Conservation (phyloP, 2,329 filamentous ascomycete genomes). For the Hypomyces rosellus region DNA sequence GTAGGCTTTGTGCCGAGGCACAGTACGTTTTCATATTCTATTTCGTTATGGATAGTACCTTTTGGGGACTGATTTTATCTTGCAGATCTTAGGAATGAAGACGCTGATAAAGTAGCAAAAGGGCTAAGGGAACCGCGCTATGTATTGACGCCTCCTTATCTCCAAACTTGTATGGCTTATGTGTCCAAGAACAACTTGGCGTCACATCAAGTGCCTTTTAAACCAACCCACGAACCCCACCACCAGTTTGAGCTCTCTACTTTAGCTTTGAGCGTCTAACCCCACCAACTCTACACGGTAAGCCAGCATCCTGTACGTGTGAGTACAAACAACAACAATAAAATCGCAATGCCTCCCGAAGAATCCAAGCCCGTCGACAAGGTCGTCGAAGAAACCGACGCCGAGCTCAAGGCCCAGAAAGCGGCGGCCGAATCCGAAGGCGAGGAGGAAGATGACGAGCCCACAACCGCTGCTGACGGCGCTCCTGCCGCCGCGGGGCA, state of each 20-base stretch:
- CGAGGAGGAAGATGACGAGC: constrained; percentile 41
- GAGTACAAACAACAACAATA: background rate
- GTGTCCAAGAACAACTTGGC: too few relatives aligned
- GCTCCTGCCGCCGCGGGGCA: constrained; percentile 20
- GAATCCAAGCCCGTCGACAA: constrained; percentile 58
- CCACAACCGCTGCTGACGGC: constrained; percentile 30
- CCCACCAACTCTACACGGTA: constrained; percentile 7
- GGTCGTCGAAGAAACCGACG: constrained; percentile 41
- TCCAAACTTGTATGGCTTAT: too few relatives aligned
- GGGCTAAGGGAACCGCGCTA: too few relatives aligned
- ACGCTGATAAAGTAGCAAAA: too few relatives aligned
- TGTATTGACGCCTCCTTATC: too few relatives aligned
- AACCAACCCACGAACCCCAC: constrained; percentile 6
- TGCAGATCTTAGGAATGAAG: too few relatives aligned
- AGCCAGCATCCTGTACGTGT: background rate
- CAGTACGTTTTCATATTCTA: too few relatives aligned
- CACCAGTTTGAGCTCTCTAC: background rate
- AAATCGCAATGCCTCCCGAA: constrained; percentile 41
- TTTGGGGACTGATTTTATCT: too few relatives aligned
- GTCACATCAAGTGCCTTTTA: too few relatives aligned
- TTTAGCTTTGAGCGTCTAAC: background rate
- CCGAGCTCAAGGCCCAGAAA: constrained; percentile 40
- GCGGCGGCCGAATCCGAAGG: constrained; percentile 36
- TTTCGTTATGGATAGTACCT: too few relatives aligned
- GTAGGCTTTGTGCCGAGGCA: too few relatives aligned